These are phyloP conservation scores for Didymella sp. DNA, from an alignment of 2,329 filamentous ascomycete genomes.

Conservation along the genomic window DNA sequence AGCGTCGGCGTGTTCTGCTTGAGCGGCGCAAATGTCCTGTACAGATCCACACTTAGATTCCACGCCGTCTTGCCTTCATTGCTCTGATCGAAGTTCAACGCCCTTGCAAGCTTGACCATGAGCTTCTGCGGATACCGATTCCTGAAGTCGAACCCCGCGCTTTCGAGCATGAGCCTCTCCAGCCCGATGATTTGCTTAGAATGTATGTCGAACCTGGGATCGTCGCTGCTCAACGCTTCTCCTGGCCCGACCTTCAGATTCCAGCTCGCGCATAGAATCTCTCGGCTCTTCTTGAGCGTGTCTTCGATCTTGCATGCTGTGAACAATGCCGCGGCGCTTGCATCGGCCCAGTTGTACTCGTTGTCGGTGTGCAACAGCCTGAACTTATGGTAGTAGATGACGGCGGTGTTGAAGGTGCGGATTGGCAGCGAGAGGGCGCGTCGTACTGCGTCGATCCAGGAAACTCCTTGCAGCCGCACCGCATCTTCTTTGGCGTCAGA, in stretches of 20 bases:
- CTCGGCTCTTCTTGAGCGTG: slow-evolving; percentile 93
- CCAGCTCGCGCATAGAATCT: slow-evolving; percentile 89
- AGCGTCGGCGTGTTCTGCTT: slow-evolving; percentile 89
- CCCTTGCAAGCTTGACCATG: slow-evolving; percentile 77
- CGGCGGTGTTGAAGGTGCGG: slow-evolving; percentile 89
- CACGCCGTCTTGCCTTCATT: slow-evolving; percentile 73
- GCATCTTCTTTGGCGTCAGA: slow-evolving; percentile 81
- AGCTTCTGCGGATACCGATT: slow-evolving; percentile 86
- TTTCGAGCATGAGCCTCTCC: slow-evolving; percentile 91
- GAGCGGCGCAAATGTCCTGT: slow-evolving; percentile 89
- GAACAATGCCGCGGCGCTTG: slow-evolving; percentile 85
- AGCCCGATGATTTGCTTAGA: slow-evolving; percentile 85
- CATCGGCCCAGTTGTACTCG: slow-evolving; percentile 85
- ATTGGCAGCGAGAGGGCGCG: slow-evolving; percentile 82
- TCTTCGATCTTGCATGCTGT: slow-evolving; percentile 98
- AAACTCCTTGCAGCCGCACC: slow-evolving; percentile 82
- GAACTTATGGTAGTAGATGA: slow-evolving; percentile 93
- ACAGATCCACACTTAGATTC: slow-evolving; percentile 84
- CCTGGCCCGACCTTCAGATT: slow-evolving; percentile 77
- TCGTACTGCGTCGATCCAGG: slow-evolving; percentile 86
- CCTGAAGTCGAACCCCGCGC: slow-evolving; percentile 91
- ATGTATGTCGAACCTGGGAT: slow-evolving; percentile 80
- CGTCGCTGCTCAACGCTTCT: slow-evolving; percentile 77
- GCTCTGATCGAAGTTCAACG: slow-evolving; percentile 61
- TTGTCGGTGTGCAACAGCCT: slow-evolving; percentile 82